A percentile compares a stretch with the other conserved stretches of the same genome.
Evolutionary conservation across 306 rosid genomes (phyloP).

Genomic region (Hippophae tibetana): DNA sequence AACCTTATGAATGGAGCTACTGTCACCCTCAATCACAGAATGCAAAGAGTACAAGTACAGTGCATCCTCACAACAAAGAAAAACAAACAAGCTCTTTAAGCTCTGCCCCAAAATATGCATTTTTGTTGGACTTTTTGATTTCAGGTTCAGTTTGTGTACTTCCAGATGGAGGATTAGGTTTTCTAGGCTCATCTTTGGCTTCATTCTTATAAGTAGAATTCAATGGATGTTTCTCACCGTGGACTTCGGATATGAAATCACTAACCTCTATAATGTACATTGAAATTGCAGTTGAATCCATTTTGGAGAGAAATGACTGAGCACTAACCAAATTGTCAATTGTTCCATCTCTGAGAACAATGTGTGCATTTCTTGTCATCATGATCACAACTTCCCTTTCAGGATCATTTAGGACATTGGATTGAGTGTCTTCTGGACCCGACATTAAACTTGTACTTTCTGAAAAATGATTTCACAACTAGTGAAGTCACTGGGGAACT

Average conservation of each 20-base stretch:
- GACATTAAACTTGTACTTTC: slow-evolving; percentile 30
- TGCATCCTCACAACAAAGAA: slow-evolving; percentile 59
- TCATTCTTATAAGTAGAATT: too few species aligned
- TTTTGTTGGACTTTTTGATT: slow-evolving; percentile 21
- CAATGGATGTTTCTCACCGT: too few species aligned
- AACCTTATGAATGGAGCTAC: slow-evolving; percentile 42
- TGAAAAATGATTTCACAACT: slow-evolving; percentile 33
- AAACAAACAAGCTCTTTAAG: slow-evolving; percentile 30
- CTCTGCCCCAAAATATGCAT: slow-evolving; percentile 14
- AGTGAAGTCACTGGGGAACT: slow-evolving; percentile 50
- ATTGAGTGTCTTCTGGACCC: slow-evolving; percentile 29
- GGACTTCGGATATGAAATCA: too few species aligned
- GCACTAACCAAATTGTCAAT: slow-evolving; percentile 46
- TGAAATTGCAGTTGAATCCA: slow-evolving; percentile 1
- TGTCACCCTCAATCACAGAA: slow-evolving; percentile 53
- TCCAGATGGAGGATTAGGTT: slow-evolving; percentile 32
- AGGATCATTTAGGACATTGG: slow-evolving; percentile 29
- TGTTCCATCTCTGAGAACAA: slow-evolving; percentile 36
- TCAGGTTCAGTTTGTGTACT: slow-evolving; percentile 34
- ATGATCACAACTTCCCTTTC: slow-evolving; percentile 36
- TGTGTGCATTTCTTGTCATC: slow-evolving; percentile 45
- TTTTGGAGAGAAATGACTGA: slow-evolving; percentile 27
- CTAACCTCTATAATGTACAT: too few species aligned
- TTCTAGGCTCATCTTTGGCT: slow-evolving; percentile 21
- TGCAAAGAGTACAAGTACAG: slow-evolving; percentile 43